phyloP scores from a whole-genome alignment of 352 stramenopile genomes.

The Pythium volutum region DNA sequence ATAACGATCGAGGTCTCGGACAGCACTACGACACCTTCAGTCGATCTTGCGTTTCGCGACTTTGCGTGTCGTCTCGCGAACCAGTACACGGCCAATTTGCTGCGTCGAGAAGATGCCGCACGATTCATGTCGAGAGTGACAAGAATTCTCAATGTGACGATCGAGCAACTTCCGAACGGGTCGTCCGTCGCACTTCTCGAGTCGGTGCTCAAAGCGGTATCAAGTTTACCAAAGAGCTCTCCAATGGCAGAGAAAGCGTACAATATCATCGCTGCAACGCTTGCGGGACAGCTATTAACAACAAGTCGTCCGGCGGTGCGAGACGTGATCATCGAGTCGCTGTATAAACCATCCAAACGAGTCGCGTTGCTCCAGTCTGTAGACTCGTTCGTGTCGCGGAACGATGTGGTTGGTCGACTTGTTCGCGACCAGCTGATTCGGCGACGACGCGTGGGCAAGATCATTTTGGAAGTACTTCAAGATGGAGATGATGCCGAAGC shows the following conservation, averaged over 20 bases:
- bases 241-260: conserved; percentile 13
- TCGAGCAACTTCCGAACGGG: background rate
- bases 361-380: conserved; percentile 2
- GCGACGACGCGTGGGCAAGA: conserved; percentile 5
- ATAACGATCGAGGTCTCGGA: background rate
- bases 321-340: background rate
- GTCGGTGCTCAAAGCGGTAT: conserved; percentile 3
- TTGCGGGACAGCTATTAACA: conserved; percentile 6
- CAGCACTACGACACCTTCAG: background rate
- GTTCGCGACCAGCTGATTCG: conserved; percentile 16
- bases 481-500: conserved; percentile 7
- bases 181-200: background rate
- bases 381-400: background rate
- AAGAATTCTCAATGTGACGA: conserved; percentile 3
- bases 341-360: background rate
- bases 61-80: conserved; percentile 12
- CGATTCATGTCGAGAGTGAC: conserved; percentile 3
- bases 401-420: conserved; percentile 8
- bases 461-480: conserved; percentile 10
- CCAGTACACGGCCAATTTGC: conserved; percentile 2
- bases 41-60: conserved; percentile 5
- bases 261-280: background rate
- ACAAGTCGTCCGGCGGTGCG: background rate
- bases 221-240: conserved; percentile 10
- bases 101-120: conserved; percentile 2